These are phyloP conservation scores for Podochytrium sp. DNA, from an alignment of 192 early-diverging fungal species.

Conservation along the genomic window DNA sequence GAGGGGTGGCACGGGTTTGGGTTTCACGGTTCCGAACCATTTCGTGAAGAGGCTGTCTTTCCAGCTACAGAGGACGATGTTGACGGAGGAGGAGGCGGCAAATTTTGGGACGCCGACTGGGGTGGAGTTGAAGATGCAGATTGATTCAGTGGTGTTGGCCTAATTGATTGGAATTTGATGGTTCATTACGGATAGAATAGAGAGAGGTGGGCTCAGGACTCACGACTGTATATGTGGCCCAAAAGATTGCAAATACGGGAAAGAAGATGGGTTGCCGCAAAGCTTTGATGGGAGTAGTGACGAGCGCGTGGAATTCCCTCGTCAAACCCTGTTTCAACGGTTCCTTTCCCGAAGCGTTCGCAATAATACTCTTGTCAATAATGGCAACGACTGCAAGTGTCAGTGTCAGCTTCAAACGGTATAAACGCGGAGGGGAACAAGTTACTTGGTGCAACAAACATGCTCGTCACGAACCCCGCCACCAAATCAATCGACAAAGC, in stretches of 20 bases:
- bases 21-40: conserved; percentile 9
- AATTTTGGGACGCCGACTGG: conserved; percentile 42
- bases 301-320: conserved; percentile 18
- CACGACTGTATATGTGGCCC: conserved; percentile 32
- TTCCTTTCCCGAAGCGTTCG: conserved; percentile 41
- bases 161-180: conserved; percentile 28
- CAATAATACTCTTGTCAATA: conserved; percentile 52
- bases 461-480: not conserved
- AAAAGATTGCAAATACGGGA: conserved; percentile 44
- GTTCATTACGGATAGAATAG: not conserved
- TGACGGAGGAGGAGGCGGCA: conserved; percentile 38
- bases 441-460: conserved; percentile 11
- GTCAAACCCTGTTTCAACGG: conserved; percentile 28
- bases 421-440: not conserved
- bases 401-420: not conserved
- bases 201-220: not conserved
- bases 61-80: conserved; percentile 43
- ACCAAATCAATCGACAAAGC: conserved; percentile 2
- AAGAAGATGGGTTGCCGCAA: conserved; percentile 34
- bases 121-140: conserved; percentile 30
- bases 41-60: conserved; percentile 51
- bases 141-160: conserved; percentile 43
- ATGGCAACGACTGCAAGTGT: conserved; percentile 46
- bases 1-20: conserved; percentile 36
- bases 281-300: conserved; percentile 36